Percentiles rank a stretch among this genome's conserved stretches.
phyloP scores from a whole-genome alignment of 441 rosid species.

The Biscutella laevigata region DNA sequence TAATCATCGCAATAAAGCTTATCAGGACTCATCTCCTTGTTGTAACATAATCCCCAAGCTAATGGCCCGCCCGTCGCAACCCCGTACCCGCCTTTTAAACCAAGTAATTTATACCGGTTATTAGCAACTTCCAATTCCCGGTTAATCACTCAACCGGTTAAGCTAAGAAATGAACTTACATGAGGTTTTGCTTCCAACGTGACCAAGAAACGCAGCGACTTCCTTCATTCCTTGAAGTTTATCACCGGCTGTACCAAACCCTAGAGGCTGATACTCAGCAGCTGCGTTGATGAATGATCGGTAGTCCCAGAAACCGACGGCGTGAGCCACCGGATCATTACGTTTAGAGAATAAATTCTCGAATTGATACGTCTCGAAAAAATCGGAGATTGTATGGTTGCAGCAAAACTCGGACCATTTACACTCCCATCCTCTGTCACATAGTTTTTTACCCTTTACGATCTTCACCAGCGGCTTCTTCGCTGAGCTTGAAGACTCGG shows the following conservation, averaged over 20 bases:
- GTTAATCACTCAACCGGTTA: constrained; percentile 5
- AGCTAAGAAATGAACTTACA: constrained; percentile 32
- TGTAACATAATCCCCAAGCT: constrained; percentile 90
- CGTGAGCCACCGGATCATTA: constrained; percentile 79
- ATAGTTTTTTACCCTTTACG: constrained; percentile 65
- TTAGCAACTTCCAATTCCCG: neutral
- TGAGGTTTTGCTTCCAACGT: constrained; percentile 89
- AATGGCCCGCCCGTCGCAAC: constrained; percentile 89
- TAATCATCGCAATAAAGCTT: constrained; percentile 62
- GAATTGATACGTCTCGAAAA: constrained; percentile 71
- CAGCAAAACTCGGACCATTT: constrained; percentile 61
- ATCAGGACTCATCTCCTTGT: constrained; percentile 87
- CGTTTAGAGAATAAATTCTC: constrained; percentile 74
- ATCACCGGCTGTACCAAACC: constrained; percentile 69
- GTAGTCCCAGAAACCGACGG: constrained; percentile 86
- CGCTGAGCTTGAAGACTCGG: constrained; percentile 16
- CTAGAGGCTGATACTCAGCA: constrained; percentile 62
- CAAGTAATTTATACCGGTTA: neutral
- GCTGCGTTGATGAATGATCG: constrained; percentile 73
- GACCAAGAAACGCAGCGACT: constrained; percentile 82
- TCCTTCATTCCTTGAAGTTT: constrained; percentile 64
- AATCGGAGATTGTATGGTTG: constrained; percentile 68
- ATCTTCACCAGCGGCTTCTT: constrained; percentile 52
- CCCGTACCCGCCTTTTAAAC: constrained; percentile 75
- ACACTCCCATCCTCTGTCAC: constrained; percentile 85